A percentile compares a stretch with the other conserved stretches of the same genome.
Evolutionary conservation across 1,139 yeast genomes (phyloP).

Genomic region (Debaryomyces coudertii): DNA sequence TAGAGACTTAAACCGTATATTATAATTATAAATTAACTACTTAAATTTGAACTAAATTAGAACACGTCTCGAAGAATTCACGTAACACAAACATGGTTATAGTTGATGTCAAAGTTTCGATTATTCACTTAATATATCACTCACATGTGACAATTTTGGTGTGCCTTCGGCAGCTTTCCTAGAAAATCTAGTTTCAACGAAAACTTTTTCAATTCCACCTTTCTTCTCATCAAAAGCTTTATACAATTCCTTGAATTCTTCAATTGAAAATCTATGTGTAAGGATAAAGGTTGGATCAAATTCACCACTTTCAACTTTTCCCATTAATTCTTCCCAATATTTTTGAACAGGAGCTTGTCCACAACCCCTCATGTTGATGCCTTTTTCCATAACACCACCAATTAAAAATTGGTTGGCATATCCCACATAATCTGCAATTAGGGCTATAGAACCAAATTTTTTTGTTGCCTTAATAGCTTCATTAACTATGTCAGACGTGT

Average conservation of each 20-base stretch:
- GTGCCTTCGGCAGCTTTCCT: background rate
- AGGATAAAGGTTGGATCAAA: conserved; percentile 1
- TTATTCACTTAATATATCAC: too few relatives aligned
- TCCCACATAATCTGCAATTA: conserved; percentile 1
- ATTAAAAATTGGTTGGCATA: conserved; percentile 4
- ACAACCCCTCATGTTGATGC: conserved; percentile 2
- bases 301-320: background rate
- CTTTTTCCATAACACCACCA: conserved; percentile 1
- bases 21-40: too few relatives aligned
- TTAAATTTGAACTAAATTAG: too few relatives aligned
- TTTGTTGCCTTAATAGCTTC: conserved; percentile 1
- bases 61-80: too few relatives aligned
- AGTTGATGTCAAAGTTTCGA: too few relatives aligned
- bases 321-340: conserved; percentile 2
- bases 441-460: background rate
- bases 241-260: conserved; percentile 1
- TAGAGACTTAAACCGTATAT: too few relatives aligned
- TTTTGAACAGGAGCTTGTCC: conserved; percentile 3
- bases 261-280: conserved; percentile 1
- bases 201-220: conserved; percentile 2
- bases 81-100: too few relatives aligned
- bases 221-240: conserved; percentile 1
- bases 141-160: background rate
- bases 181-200: conserved; percentile 1
- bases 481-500: background rate